Evolutionary conservation across 2,329 filamentous ascomycete genomes (phyloP), one percentile per base, ranked within the genome.

Genomic region (Diaporthe amygdali): DNA sequence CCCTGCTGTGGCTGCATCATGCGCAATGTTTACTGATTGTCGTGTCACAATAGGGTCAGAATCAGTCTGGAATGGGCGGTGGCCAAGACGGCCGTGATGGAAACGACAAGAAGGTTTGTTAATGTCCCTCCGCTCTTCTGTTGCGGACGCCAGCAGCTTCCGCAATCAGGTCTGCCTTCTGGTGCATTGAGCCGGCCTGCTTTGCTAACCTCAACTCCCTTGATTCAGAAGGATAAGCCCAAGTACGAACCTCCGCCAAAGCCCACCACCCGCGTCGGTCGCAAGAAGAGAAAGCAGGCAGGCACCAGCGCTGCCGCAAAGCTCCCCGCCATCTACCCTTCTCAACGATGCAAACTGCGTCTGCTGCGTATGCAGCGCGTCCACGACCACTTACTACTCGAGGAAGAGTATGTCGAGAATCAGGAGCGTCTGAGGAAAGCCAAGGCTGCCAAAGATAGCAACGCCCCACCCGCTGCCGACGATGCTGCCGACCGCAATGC

Each of bases 361-460:
- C 94, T 98, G 74, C 90, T 99, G 72, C 94, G 96, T 78, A 98
- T 99, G 96, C 96, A 99, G 86, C 92, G 96, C 79, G 95, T 98
- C 78, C 97, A 99, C 86, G 96, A 99, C 81, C 96, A 99, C 80
- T 88, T 99, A 73, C 87, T 99, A 74, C 90, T 99, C 37, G 96
- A 99, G 82, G 96, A 99, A 81, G 96, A 99, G 84, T 99, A 97
- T 76, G 96, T 99, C 74, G 96, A 98, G 87, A 99, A 99, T 82
- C 96, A 99, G 84, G 96, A 99, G 84, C 94, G 94, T 55, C 87
- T 98, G 78, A 92, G 97, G 78, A 98, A 97, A 83, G 93, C 95
- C 74, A 98, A 97, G 88, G 89, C 91, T 1, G 92, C 90, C 69
- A 93, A 94, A 80, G 92, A 93, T 76, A 91, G 89, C 69, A 85